Evolutionary conservation across 495 filamentous ascomycete species (phyloP).

Genomic region (Neurospora sp.): DNA sequence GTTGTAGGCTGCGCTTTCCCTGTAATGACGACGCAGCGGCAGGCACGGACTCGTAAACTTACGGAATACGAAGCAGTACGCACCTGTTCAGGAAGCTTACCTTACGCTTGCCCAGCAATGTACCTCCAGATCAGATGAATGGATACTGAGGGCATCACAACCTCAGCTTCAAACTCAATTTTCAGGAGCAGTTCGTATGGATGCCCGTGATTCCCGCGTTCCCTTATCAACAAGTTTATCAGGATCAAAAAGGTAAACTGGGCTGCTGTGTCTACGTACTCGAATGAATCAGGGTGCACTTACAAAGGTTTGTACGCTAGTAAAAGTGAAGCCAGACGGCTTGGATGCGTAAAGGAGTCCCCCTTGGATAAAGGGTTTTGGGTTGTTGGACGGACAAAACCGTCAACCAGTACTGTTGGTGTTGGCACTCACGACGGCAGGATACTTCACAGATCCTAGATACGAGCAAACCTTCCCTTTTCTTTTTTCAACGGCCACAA

Average conservation of each 20-base stretch:
- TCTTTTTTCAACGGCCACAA: not conserved
- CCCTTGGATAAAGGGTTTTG: not conserved
- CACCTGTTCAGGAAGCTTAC: not conserved
- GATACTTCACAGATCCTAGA: not conserved
- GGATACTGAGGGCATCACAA: not conserved
- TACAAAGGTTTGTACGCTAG: not conserved
- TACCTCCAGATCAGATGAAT: not conserved
- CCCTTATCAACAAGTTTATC: not conserved
- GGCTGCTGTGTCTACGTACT: not conserved
- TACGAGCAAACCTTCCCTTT: not conserved
- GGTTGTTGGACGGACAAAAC: not conserved
- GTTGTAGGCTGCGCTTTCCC: not conserved
- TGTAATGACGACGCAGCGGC: not conserved
- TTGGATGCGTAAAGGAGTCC: not conserved
- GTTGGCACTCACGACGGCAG: not conserved
- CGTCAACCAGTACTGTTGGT: not conserved
- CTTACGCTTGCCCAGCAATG: not conserved
- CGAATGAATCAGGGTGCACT: not conserved
- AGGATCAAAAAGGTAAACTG: not conserved
- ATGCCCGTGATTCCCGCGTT: not conserved
- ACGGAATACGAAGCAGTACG: not conserved
- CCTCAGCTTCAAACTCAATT: not conserved
- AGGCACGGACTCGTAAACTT: not conserved
- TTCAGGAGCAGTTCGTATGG: not conserved
- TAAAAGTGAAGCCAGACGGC: not conserved